A percentile compares a stretch with the other conserved stretches of the same genome.
These are phyloP conservation scores for Epichloe gansuensis DNA, from an alignment of 2,329 filamentous ascomycete species.

Conservation along the genomic window DNA sequence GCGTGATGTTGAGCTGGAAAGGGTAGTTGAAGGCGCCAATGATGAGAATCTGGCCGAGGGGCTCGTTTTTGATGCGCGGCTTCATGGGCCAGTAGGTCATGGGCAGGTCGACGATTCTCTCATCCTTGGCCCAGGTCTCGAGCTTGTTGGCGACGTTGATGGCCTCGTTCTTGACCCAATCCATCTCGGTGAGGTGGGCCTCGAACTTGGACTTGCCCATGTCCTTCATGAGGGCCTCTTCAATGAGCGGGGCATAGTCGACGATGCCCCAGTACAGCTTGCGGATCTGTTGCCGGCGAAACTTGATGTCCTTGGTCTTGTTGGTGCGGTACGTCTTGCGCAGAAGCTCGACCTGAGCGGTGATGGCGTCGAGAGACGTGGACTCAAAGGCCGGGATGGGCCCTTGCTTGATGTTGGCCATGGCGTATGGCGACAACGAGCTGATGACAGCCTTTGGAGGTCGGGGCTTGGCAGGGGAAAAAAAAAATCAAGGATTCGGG, in stretches of 20 bases:
- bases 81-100: slow-evolving; percentile 55
- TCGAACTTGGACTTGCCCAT: slow-evolving; percentile 69
- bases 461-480: no score
- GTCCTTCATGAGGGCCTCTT: slow-evolving; percentile 65
- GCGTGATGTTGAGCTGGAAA: slow-evolving; percentile 63
- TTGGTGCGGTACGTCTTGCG: slow-evolving; percentile 62
- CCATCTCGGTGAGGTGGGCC: slow-evolving; percentile 58
- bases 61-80: slow-evolving; percentile 74
- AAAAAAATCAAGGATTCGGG: no score
- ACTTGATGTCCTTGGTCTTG: slow-evolving; percentile 72
- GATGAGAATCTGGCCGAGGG: slow-evolving; percentile 68
- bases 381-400: slow-evolving; percentile 38
- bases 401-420: slow-evolving; percentile 24
- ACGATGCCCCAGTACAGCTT: slow-evolving; percentile 89
- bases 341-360: slow-evolving; percentile 43
- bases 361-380: slow-evolving; percentile 56
- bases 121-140: slow-evolving; percentile 71
- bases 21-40: slow-evolving; percentile 96
- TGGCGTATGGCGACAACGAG: slow-evolving; percentile 23
- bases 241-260: slow-evolving; percentile 61
- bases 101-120: slow-evolving; percentile 57
- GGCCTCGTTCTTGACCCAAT: slow-evolving; percentile 71
- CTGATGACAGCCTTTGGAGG: no score
- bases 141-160: slow-evolving; percentile 66
- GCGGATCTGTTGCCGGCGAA: slow-evolving; percentile 72